A percentile compares a stretch with the other conserved stretches of the same genome.
Conservation (phyloP, 176 grass and related monocot species). For the Musa acuminata region DNA sequence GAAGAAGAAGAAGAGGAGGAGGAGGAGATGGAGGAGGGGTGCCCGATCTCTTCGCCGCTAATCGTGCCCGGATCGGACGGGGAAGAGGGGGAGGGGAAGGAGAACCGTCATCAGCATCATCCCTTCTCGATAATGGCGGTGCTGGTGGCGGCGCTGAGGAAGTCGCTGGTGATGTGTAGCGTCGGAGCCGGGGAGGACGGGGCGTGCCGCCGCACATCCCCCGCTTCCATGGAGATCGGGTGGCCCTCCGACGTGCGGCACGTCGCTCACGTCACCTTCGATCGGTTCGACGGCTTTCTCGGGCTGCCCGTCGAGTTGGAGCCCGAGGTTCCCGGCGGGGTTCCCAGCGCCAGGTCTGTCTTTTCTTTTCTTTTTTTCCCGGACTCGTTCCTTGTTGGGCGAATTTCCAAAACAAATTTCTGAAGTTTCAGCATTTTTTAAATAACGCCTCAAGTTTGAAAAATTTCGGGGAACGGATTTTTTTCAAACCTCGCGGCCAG, state of each 20-base stretch:
- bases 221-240: slow-evolving; percentile 61
- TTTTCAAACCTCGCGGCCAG: no score
- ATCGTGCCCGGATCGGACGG: not conserved
- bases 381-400: not conserved
- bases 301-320: slow-evolving; percentile 78
- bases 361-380: not conserved
- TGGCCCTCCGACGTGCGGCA: slow-evolving; percentile 83
- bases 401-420: not conserved
- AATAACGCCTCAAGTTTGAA: no score
- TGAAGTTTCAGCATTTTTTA: no score
- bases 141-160: slow-evolving; percentile 57
- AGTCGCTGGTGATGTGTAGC: slow-evolving; percentile 92
- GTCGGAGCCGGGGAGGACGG: slow-evolving; percentile 29
- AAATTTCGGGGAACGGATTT: no score
- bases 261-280: slow-evolving; percentile 88
- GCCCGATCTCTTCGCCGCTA: slow-evolving; percentile 35
- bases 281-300: slow-evolving; percentile 84
- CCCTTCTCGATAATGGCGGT: slow-evolving; percentile 58
- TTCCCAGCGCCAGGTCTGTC: slow-evolving; percentile 70
- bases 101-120: not conserved
- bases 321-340: slow-evolving; percentile 43
- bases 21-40: slow-evolving; percentile 26
- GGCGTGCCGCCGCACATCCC: not conserved
- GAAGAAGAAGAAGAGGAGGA: not conserved
- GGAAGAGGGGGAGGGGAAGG: not conserved